A percentile compares a stretch with the other conserved stretches of the same genome.
Conservation (phyloP, 2,329 filamentous ascomycete species). For the Colletotrichum eremochloae region DNA sequence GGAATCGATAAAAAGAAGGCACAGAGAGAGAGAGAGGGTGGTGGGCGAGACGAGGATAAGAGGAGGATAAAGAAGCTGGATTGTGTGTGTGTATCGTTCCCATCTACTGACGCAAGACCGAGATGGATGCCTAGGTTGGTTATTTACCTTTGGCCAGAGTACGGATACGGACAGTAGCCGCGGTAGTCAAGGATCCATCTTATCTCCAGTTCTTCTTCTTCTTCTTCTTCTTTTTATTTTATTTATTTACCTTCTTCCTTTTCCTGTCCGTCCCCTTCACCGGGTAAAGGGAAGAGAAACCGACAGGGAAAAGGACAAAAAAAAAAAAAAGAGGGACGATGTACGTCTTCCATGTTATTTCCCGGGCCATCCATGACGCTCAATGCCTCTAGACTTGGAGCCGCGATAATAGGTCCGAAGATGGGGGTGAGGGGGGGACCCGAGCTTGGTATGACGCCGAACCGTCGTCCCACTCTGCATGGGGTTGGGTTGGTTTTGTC, state of each 20-base stretch:
- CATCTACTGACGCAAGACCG: slow-evolving; percentile 33
- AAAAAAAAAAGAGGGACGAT: slow-evolving; percentile 28
- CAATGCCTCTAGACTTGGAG: slow-evolving; percentile 28
- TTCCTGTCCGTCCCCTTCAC: background rate
- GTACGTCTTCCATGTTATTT: slow-evolving; percentile 33
- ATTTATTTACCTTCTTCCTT: background rate
- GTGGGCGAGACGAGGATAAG: slow-evolving; percentile 24
- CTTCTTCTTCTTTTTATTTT: no score
- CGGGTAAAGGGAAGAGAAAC: no score
- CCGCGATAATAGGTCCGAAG: slow-evolving; percentile 41
- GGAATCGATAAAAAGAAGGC: slow-evolving; percentile 12
- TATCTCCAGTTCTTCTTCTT: slow-evolving; percentile 31
- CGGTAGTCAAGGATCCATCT: slow-evolving; percentile 36
- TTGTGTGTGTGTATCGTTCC: background rate
- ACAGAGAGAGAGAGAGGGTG: background rate
- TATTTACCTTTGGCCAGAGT: slow-evolving; percentile 21
- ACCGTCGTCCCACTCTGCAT: slow-evolving; percentile 28
- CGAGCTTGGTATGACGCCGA: slow-evolving; percentile 38
- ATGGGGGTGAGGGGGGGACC: slow-evolving; percentile 27
- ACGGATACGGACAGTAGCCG: slow-evolving; percentile 35
- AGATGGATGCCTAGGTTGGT: slow-evolving; percentile 27
- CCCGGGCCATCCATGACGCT: slow-evolving; percentile 34
- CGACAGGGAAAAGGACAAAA: slow-evolving; percentile 1
- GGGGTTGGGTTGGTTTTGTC: slow-evolving; percentile 1
- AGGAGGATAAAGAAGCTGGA: slow-evolving; percentile 32